Conservation (phyloP, 164 flowering plant species). For the Chimonanthus praecox region DNA sequence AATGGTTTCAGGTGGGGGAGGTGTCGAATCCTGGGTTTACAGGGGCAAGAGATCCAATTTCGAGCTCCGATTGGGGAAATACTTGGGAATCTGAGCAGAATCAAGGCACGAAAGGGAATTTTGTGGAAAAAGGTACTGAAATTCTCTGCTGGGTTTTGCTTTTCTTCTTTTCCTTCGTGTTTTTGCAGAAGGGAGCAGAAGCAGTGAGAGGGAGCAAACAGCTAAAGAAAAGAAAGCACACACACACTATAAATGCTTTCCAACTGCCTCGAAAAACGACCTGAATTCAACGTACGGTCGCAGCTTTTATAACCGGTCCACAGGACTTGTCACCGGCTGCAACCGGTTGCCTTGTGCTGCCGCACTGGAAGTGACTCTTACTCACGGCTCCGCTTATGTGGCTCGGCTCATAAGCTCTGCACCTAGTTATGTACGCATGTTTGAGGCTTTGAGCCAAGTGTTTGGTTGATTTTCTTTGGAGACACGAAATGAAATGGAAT, state of each 20-base stretch:
- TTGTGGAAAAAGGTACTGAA: neutral
- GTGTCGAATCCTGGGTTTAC: neutral
- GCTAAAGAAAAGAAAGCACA: neutral
- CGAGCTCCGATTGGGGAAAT: neutral
- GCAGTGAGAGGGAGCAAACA: neutral
- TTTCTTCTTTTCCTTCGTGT: too few species aligned
- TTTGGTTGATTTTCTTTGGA: too few species aligned
- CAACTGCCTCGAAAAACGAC: conserved; percentile 61
- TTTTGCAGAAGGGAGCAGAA: neutral
- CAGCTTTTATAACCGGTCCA: neutral
- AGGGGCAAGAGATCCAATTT: neutral
- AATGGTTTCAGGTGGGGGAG: neutral
- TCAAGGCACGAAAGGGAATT: neutral
- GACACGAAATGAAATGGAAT: too few species aligned
- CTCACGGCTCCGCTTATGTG: too few species aligned
- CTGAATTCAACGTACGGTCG: conserved; percentile 39
- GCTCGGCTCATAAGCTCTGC: too few species aligned
- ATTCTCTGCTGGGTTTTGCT: neutral
- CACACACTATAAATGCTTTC: conserved; percentile 49
- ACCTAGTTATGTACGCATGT: conserved; percentile 7
- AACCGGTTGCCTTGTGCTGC: conserved; percentile 17
- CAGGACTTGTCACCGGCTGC: neutral
- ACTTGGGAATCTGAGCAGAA: conserved; percentile 4
- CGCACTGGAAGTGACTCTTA: too few species aligned
- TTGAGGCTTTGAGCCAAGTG: neutral